Evolutionary conservation across 805 yeast genomes (phyloP).

Genomic region (Candida silvicultrix): DNA sequence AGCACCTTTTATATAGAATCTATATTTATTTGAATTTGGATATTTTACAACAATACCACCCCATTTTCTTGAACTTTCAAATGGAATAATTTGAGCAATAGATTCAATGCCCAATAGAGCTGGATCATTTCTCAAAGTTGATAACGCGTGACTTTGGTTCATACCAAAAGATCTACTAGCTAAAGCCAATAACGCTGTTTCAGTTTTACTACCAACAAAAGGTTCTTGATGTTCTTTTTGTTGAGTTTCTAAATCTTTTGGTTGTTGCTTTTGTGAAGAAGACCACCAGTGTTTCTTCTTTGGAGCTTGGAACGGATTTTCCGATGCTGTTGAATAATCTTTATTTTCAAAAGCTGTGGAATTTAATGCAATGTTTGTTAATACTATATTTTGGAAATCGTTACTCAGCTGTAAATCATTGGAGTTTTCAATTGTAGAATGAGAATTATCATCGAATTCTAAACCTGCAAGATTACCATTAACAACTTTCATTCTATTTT

Average conservation of each 20-base stretch:
- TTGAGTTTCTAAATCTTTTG: background rate
- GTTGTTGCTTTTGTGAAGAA: background rate
- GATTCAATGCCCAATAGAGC: conserved; percentile 25
- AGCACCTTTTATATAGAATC: conserved; percentile 85
- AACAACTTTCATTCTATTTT: conserved; percentile 88
- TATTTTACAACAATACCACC: conserved; percentile 67
- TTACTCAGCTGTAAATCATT: conserved; percentile 9
- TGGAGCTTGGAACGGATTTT: conserved; percentile 23
- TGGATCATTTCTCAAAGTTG: conserved; percentile 34
- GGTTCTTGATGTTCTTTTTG: conserved; percentile 36
- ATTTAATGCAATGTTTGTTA: conserved; percentile 65
- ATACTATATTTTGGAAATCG: conserved; percentile 18
- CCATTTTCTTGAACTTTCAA: conserved; percentile 91
- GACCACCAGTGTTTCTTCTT: conserved; percentile 16
- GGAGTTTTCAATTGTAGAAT: conserved; percentile 10
- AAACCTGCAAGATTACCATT: conserved; percentile 59
- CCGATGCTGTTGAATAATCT: conserved; percentile 12
- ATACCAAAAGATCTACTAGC: conserved; percentile 53
- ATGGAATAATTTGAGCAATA: conserved; percentile 73
- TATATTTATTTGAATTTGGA: conserved; percentile 32
- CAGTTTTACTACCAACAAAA: conserved; percentile 90
- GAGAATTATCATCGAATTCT: conserved; percentile 45
- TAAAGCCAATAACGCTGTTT: conserved; percentile 73
- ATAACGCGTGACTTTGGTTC: conserved; percentile 37
- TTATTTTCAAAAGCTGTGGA: conserved; percentile 85